Evolutionary conservation across 2,329 filamentous ascomycete genomes (phyloP), one percentile per base, ranked within the genome.

Genomic region (Claviceps sp.): DNA sequence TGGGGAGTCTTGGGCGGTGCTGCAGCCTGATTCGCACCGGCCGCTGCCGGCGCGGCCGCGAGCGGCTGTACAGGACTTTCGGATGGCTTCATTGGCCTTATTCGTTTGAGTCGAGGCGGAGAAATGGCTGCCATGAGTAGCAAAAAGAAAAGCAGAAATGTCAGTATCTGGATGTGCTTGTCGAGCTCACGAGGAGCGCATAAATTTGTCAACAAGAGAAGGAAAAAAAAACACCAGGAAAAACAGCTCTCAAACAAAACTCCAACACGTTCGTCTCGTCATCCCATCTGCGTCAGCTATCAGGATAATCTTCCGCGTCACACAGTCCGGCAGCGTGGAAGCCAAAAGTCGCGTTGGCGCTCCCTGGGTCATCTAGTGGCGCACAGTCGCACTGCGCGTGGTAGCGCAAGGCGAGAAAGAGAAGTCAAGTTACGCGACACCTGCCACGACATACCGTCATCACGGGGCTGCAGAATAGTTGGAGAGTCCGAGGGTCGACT

Each of bases 401-500:
- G 52, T 49, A 47, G 47, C 43, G 50, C 53, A 47, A 39, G 52
- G 30, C 50, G 39, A 47, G 46, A 44, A 42, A 41, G 24, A 50
- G 44, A 49, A 39, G 47, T 52, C 50, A 39, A 54, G 47, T 55
- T 50, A 62, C 60, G 63, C 59, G 61, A 63, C 54, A 57, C 56
- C 57, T 52, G 60, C 59, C 63, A 67, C 63, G 63, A 83, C 85
- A 73, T 85, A 89, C 87, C 82, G 76, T 86, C 81, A 72, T 85
- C 78, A 73, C 81, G 82, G 65, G 80, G 58, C 56, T 61, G 61
- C 54, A 59, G 57, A 55, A 58, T 77, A 67, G 74, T 76, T 70
- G 82, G 80, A 54, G 67, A 71, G 61, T 86, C 80, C 61, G 85
- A 85, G 58, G 88, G 90, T 58, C 85, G 83, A 74, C 81, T 86